Evolutionary conservation across 1,284 basidiomycete species (phyloP).

Genomic region (Coniferiporia weirii): DNA sequence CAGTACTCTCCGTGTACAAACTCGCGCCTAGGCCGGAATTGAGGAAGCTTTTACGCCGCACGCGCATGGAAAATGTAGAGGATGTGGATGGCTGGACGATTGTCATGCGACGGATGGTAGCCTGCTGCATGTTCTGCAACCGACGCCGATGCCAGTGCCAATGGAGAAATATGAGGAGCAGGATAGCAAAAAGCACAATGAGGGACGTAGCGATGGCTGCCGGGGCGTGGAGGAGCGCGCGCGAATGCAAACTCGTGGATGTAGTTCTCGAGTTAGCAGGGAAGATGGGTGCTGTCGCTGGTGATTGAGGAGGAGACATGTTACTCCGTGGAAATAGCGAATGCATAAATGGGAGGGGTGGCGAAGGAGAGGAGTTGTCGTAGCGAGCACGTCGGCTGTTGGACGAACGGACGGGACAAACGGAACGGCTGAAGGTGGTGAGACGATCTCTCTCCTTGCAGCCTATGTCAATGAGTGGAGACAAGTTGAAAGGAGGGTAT

Average conservation of each 20-base stretch:
- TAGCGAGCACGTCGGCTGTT: too few species aligned
- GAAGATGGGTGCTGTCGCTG: background rate
- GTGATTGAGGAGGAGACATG: background rate
- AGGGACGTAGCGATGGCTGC: background rate
- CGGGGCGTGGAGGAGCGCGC: background rate
- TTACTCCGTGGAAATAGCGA: too few species aligned
- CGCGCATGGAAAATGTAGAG: background rate
- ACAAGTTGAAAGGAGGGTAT: background rate
- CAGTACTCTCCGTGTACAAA: background rate
- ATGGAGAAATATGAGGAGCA: conserved; percentile 3
- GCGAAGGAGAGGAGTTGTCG: background rate
- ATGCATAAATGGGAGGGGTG: background rate
- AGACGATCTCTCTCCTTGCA: too few species aligned
- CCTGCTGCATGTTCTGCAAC: conserved; percentile 1
- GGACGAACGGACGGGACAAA: too few species aligned
- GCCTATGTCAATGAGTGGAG: background rate
- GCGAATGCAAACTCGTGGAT: background rate
- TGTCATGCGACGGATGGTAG: conserved; percentile 12
- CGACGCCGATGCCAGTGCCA: conserved; percentile 5
- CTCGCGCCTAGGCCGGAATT: background rate
- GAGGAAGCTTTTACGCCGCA: background rate
- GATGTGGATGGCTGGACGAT: conserved; percentile 1
- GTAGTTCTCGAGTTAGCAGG: background rate
- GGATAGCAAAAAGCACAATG: background rate
- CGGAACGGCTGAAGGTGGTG: too few species aligned